Conservation (phyloP, 306 rosid genomes). For the Acacia melanoxylon region DNA sequence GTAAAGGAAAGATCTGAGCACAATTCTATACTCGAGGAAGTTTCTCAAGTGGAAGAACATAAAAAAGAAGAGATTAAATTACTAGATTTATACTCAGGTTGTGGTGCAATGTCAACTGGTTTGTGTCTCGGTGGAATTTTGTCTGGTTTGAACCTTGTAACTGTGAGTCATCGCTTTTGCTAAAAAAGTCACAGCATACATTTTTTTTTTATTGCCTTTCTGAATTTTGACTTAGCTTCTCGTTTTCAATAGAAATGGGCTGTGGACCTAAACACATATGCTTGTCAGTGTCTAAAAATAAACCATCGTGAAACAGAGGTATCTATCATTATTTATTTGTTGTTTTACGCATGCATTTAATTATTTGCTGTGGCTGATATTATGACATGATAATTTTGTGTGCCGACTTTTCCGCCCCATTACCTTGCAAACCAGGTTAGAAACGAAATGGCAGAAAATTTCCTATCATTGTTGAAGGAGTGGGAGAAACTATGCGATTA, state of each 20-base stretch:
- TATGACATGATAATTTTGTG: background rate
- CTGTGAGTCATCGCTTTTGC: slow-evolving; percentile 48
- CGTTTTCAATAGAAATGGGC: slow-evolving; percentile 73
- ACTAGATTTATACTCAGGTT: slow-evolving; percentile 78
- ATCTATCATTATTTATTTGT: background rate
- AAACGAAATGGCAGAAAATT: slow-evolving; percentile 75
- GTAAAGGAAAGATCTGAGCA: slow-evolving; percentile 36
- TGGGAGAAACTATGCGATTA: slow-evolving; percentile 67
- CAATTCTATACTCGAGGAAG: slow-evolving; percentile 30
- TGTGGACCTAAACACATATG: slow-evolving; percentile 62
- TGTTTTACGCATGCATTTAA: background rate
- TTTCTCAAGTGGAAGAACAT: background rate
- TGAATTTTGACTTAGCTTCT: background rate
- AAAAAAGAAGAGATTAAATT: slow-evolving; percentile 46
- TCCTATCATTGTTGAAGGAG: slow-evolving; percentile 53
- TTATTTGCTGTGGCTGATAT: background rate
- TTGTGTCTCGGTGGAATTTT: slow-evolving; percentile 69
- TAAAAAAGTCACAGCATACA: background rate
- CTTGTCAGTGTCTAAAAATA: slow-evolving; percentile 58
- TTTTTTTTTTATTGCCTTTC: background rate
- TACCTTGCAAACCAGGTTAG: slow-evolving; percentile 56
- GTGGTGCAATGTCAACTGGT: slow-evolving; percentile 97
- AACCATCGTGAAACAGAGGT: slow-evolving; percentile 88
- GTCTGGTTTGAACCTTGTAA: slow-evolving; percentile 63
- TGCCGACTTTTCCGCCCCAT: background rate